Conservation (phyloP, 768 basidiomycete genomes). For the Baorangia bicolor region DNA sequence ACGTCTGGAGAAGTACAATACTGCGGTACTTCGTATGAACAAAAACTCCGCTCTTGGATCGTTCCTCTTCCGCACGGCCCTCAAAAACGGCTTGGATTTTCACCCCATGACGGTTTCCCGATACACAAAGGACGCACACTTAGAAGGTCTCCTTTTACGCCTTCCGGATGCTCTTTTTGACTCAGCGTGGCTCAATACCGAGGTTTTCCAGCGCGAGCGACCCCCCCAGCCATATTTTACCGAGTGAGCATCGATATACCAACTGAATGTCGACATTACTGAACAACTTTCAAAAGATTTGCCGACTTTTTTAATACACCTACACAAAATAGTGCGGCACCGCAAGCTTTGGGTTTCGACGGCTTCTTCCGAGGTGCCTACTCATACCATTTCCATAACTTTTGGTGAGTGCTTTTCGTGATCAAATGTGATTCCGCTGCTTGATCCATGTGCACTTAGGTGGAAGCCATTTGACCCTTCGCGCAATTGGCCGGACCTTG, state of each 20-base stretch:
- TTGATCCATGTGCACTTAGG: constrained; percentile 44
- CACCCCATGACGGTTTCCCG: constrained; percentile 94
- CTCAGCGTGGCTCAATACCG: constrained; percentile 94
- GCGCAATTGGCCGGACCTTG: constrained; percentile 96
- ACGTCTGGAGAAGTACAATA: constrained; percentile 90
- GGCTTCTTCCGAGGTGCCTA: constrained; percentile 96
- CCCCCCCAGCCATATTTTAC: constrained; percentile 95
- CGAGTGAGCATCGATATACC: constrained; percentile 47
- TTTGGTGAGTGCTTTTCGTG: constrained; percentile 56
- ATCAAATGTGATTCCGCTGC: background rate
- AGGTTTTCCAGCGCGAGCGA: constrained; percentile 85
- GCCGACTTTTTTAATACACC: constrained; percentile 88
- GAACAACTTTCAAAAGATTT: constrained; percentile 51
- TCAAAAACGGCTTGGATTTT: constrained; percentile 94
- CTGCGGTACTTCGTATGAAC: constrained; percentile 92
- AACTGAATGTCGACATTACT: background rate
- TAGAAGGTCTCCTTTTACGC: constrained; percentile 81
- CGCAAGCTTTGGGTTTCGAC: constrained; percentile 86
- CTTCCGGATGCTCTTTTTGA: constrained; percentile 96
- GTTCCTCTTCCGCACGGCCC: constrained; percentile 90
- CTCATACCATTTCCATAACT: constrained; percentile 96
- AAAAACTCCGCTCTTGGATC: constrained; percentile 88
- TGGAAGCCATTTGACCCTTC: constrained; percentile 93
- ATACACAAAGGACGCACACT: constrained; percentile 85
- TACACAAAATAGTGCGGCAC: constrained; percentile 66